Evolutionary conservation across 1,139 yeast species (phyloP), one percentile per base, ranked within the genome.

Genomic region (Protomyces macrosporus): DNA sequence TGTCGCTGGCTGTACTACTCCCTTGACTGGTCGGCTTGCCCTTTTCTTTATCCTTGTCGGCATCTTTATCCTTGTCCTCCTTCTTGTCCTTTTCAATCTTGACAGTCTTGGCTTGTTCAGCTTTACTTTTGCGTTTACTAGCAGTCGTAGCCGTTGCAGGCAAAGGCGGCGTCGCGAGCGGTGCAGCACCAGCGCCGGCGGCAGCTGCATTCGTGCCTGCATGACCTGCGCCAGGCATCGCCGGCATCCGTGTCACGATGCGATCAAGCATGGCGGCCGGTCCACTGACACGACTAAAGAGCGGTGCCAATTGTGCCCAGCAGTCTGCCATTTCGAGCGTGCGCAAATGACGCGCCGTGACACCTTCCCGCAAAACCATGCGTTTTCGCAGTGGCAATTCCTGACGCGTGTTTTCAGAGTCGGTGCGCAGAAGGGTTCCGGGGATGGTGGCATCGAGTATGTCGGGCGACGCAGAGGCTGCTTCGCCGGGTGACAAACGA

Each of bases 321-420:
- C 53, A 55, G 10, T 58, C 62, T 14, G 56, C 53, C 42, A 52
- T 58, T 34, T 58, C 62, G 3, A 58, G 53, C 23, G 45, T 33
- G 6, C 62, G 51, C 50, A 58, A 23, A 35, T 58, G 56, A 12
- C 62, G 51, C 12, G 62, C 62, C n/a, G 62, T 58, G 7, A 58
- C 42, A 14, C 62, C 62, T 10, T 37, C 37, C n/a, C 37, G 45
- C 52, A 58, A 35, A 4, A 58, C 62, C 55, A 58, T 52, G 30
- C 62, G 56, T 35, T 52, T 51, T 16, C 62, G 62, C 35, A 35
- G 16, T 1, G 34, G 34, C 4, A 51, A 55, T n/a, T 58, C 62
- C 9, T 45, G 35, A 9, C 56, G 53, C 23, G 55, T 33, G 12
- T 57, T 57, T 16, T 57, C 61, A 30, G 51, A 42, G 12, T 57